phyloP scores from a whole-genome alignment of 305 asterid genomes.

The Andrographis paniculata region DNA sequence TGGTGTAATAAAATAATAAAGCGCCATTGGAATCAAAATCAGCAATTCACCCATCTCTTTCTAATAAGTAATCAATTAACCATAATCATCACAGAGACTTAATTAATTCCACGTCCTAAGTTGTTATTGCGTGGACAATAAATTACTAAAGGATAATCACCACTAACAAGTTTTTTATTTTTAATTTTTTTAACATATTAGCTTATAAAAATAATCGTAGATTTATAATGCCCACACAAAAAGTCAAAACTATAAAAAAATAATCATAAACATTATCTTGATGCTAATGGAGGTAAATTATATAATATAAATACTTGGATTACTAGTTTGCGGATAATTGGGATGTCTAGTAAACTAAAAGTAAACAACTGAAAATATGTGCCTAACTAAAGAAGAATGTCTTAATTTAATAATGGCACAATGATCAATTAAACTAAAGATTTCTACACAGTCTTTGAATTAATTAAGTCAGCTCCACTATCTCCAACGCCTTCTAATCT shows the following conservation, averaged over 20 bases:
- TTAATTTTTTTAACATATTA: no score
- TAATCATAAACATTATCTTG: no score
- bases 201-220: no score
- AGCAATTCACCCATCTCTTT: conserved; percentile 18
- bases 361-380: neutral
- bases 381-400: conserved; percentile 10
- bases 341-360: no score
- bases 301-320: no score
- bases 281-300: no score
- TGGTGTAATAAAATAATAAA: conserved; percentile 4
- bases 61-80: conserved; percentile 10
- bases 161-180: neutral
- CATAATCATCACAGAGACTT: neutral
- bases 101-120: neutral
- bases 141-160: conserved; percentile 1
- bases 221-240: neutral
- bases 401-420: conserved; percentile 12
- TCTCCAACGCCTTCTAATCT: conserved; percentile 9
- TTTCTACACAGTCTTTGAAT: neutral
- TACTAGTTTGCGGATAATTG: no score
- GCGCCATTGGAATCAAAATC: conserved; percentile 18
- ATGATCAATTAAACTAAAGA: conserved; percentile 9
- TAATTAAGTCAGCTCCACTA: conserved; percentile 15
- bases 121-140: conserved; percentile 2
- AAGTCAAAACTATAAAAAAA: neutral